Evolutionary conservation across 306 rosid genomes (phyloP).

Genomic region (Corylus heterophylla): DNA sequence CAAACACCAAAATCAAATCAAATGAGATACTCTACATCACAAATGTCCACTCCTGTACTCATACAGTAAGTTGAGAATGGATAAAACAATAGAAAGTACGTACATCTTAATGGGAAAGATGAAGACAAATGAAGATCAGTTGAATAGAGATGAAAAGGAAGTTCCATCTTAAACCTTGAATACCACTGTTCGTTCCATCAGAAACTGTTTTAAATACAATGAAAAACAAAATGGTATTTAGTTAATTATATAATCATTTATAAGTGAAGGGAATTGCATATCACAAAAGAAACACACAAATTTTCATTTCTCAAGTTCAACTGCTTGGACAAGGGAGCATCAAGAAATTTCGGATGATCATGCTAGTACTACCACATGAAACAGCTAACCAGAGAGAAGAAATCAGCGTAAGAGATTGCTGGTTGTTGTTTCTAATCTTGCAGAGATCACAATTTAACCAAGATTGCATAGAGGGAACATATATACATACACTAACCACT

Average conservation of each 20-base stretch:
- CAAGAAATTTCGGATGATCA: background rate
- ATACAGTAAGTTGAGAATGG: background rate
- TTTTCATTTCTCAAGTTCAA: background rate
- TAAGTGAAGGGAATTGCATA: background rate
- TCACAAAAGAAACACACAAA: too few relatives aligned
- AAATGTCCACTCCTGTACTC: constrained; percentile 6
- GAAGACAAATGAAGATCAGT: constrained; percentile 27
- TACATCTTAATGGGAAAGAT: constrained; percentile 27
- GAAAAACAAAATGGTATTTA: background rate
- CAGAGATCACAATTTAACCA: background rate
- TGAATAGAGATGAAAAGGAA: constrained; percentile 42
- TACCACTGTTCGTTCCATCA: constrained; percentile 31
- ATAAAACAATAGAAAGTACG: background rate
- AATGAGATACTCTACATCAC: background rate
- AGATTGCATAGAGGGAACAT: background rate
- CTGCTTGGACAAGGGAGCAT: background rate
- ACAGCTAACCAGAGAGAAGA: background rate
- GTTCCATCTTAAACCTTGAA: constrained; percentile 45
- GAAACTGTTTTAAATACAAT: constrained; percentile 40
- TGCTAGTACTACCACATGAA: background rate
- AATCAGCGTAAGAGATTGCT: background rate
- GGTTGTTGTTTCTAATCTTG: background rate
- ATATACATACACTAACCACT: background rate
- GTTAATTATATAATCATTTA: background rate
- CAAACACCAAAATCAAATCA: background rate